phyloP scores from a whole-genome alignment of 2,329 filamentous ascomycete genomes.

The Epichloe uncinata region DNA sequence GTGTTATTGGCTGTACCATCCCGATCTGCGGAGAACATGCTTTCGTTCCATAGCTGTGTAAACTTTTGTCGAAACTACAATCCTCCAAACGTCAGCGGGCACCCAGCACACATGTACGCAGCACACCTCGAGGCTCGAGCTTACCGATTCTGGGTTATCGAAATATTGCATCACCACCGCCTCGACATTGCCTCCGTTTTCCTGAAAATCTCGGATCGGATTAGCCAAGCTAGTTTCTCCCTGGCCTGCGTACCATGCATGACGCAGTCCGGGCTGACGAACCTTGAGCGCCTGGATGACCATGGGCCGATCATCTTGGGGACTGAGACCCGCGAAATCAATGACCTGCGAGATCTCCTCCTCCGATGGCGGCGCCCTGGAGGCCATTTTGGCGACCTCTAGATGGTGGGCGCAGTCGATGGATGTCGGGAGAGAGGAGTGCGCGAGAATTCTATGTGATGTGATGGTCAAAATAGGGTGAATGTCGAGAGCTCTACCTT shows the following conservation, averaged over 20 bases:
- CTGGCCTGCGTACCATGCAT: not conserved
- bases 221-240: not conserved
- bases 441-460: not conserved
- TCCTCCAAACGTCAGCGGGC: not conserved
- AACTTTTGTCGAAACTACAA: constrained; percentile 34
- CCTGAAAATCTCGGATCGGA: constrained; percentile 9
- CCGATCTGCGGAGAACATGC: constrained; percentile 36
- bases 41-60: constrained; percentile 38
- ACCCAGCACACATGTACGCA: not conserved
- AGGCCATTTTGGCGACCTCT: constrained; percentile 15
- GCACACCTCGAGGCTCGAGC: not conserved
- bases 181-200: constrained; percentile 32
- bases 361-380: constrained; percentile 24
- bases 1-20: constrained; percentile 32
- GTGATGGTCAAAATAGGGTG: not conserved
- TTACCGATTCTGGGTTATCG: constrained; percentile 28
- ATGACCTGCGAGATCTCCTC: constrained; percentile 26
- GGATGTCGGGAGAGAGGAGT: not conserved
- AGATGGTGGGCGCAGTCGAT: not conserved
- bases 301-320: constrained; percentile 23
- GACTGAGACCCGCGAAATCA: constrained; percentile 26
- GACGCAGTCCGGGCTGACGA: not conserved
- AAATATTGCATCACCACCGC: constrained; percentile 39
- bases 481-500: not conserved
- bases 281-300: constrained; percentile 30